Base-by-base conservation (phyloP, 2,329 filamentous ascomycete species). In the Trichoderma cornu-damae region DNA sequence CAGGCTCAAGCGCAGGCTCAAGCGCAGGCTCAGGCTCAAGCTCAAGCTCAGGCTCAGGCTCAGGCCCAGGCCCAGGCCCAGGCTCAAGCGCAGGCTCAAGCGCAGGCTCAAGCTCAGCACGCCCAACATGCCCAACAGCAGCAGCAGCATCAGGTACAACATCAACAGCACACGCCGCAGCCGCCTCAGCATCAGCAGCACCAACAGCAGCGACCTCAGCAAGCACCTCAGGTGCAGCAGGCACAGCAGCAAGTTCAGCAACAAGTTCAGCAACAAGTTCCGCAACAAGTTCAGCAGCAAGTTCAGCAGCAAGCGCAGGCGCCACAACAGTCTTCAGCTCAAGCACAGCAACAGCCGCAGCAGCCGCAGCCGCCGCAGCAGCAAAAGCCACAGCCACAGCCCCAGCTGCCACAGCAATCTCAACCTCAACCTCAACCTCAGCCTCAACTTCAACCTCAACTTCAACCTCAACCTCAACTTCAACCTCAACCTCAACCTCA, bases 21-120 rank as follows among this genome's bases (percentile, higher is more conserved):
- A 22, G 60, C 42, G 26, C 50, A 24, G 18, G 63, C 63, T 24
- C 62, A 65, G 34, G 55, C 38, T 8, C 63, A 63, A n/a, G n/a
- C n/a, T 4, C 59, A 58, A 11, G 48, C 55, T n/a, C 54, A 62
- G 28, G 55, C 60, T 14, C 61, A 62, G 35, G 55, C 54, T 18
- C 61, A 60, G 34, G 69, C 65, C 30, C 79, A 82, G 59, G 73
- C 75, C 26, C 77, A 72, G 9, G 65, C 61, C 3, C 67, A 69
- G 8, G 63, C 64, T 18, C 64, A 64, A 59, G 44, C 28, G 6
- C 65, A 59, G 51, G 69, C 65, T 30, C 60, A 61, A 22, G 60
- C 42, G 26, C 50, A 24, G 18, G 63, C 63, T 30, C 60, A 61
- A 22, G 59, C 42, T 32, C 50, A 24, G 18, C 62, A 65, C 34